Conservation (phyloP, 2,329 filamentous ascomycete genomes). For the Fusarium sp. region DNA sequence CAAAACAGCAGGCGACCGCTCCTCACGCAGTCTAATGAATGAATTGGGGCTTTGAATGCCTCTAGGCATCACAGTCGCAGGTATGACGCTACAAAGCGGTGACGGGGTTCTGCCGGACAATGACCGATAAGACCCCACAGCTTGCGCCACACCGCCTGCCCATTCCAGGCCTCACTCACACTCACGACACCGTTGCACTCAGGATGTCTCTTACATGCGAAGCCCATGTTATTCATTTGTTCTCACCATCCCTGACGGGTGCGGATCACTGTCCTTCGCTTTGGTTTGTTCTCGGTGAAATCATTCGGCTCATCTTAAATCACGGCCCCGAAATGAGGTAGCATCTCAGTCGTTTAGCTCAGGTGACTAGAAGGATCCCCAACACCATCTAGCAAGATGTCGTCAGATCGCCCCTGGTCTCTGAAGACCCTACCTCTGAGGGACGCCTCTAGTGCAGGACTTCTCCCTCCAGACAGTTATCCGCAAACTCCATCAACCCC, state of each 20-base stretch:
- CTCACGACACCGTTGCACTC: constrained; percentile 42
- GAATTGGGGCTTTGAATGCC: constrained; percentile 4
- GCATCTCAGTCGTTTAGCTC: constrained; percentile 2
- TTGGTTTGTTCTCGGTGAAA: neutral
- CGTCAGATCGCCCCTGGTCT: constrained; percentile 34
- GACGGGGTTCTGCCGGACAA: constrained; percentile 41
- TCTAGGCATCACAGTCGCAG: constrained; percentile 39
- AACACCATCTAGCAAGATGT: constrained; percentile 24
- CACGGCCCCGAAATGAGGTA: constrained; percentile 18
- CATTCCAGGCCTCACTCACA: constrained; percentile 28
- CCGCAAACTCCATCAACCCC: constrained; percentile 72
- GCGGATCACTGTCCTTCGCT: neutral
- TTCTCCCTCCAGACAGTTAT: constrained; percentile 80
- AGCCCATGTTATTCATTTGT: neutral
- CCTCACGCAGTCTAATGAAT: constrained; percentile 14
- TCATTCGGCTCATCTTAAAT: neutral
- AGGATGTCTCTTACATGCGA: constrained; percentile 12
- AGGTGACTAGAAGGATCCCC: neutral
- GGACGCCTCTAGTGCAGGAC: constrained; percentile 52
- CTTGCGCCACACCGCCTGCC: constrained; percentile 38
- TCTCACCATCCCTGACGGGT: neutral
- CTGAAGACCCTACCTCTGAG: constrained; percentile 36
- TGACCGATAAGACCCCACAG: constrained; percentile 28
- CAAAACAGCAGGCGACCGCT: neutral
- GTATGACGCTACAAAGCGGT: constrained; percentile 45